Conservation (phyloP, 139 green algal genomes). For the Chlamydomonas asymmetrica region DNA sequence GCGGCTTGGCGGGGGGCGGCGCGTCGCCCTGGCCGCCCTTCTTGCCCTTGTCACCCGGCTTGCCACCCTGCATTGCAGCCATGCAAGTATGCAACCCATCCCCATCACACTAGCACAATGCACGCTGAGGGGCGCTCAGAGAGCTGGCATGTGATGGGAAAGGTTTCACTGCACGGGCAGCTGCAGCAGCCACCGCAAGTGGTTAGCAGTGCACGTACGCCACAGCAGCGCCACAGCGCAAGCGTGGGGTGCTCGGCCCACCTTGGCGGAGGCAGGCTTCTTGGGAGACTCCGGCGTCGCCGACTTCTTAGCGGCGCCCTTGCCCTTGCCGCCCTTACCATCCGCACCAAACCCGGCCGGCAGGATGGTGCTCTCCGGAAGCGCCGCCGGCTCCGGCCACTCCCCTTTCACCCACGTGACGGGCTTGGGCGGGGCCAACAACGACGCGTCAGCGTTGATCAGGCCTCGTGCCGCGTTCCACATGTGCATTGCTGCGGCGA, state of each 20-base stretch:
- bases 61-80: too few species aligned
- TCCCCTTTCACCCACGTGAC: constrained; percentile 21
- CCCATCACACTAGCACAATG: too few species aligned
- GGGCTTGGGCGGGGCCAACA: constrained; percentile 11
- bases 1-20: constrained; percentile 9
- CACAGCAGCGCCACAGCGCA: too few species aligned
- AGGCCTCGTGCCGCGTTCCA: constrained; percentile 42
- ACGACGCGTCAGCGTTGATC: constrained; percentile 27
- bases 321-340: constrained; percentile 15
- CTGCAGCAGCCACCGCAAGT: too few species aligned
- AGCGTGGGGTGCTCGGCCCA: too few species aligned
- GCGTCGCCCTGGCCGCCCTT: constrained; percentile 28
- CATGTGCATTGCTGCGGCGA: constrained; percentile 39
- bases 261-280: constrained; percentile 1
- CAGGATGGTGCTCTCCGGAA: constrained; percentile 13
- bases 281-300: neutral
- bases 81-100: too few species aligned
- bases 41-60: too few species aligned
- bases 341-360: neutral
- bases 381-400: constrained; percentile 8
- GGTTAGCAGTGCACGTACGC: too few species aligned
- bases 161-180: too few species aligned
- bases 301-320: constrained; percentile 11
- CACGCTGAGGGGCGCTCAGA: too few species aligned
- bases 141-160: too few species aligned